Conservation (phyloP, 352 stramenopile genomes). For the Phytophthora cryptogea region DNA sequence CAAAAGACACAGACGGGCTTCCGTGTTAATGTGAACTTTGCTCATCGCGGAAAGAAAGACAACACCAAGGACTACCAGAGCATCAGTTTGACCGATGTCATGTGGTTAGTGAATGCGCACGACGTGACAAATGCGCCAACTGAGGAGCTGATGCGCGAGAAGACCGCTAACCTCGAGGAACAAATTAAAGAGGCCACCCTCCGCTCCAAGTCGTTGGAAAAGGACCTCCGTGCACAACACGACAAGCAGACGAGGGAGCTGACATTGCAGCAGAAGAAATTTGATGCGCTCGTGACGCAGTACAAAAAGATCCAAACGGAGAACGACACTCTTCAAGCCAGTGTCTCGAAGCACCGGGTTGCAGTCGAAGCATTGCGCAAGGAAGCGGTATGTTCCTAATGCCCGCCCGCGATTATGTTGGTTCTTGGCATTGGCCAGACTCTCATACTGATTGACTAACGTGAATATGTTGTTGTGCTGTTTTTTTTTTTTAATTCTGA, state of each 20-base stretch:
- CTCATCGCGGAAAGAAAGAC: constrained; percentile 80
- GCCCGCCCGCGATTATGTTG: neutral
- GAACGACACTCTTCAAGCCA: constrained; percentile 78
- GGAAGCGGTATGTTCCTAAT: constrained; percentile 64
- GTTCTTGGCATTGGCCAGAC: neutral
- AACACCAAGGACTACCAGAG: constrained; percentile 91
- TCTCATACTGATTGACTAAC: constrained; percentile 1
- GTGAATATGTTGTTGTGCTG: constrained; percentile 4
- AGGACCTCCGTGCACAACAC: constrained; percentile 71
- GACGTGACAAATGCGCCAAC: constrained; percentile 73
- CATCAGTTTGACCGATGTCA: constrained; percentile 78
- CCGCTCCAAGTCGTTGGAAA: constrained; percentile 71
- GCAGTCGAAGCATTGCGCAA: constrained; percentile 81
- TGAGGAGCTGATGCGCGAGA: constrained; percentile 87
- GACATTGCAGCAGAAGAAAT: constrained; percentile 75
- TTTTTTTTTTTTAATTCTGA: constrained; percentile 13
- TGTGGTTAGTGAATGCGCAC: constrained; percentile 85
- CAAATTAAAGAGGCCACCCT: constrained; percentile 85
- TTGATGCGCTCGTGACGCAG: constrained; percentile 74
- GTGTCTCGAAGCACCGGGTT: constrained; percentile 58
- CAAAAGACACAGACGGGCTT: constrained; percentile 88
- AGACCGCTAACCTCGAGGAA: constrained; percentile 89
- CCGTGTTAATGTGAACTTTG: constrained; percentile 86
- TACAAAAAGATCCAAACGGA: constrained; percentile 86
- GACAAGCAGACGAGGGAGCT: constrained; percentile 81